phyloP scores from a whole-genome alignment of 805 yeast genomes.

The Ogataea nonfermentans region DNA sequence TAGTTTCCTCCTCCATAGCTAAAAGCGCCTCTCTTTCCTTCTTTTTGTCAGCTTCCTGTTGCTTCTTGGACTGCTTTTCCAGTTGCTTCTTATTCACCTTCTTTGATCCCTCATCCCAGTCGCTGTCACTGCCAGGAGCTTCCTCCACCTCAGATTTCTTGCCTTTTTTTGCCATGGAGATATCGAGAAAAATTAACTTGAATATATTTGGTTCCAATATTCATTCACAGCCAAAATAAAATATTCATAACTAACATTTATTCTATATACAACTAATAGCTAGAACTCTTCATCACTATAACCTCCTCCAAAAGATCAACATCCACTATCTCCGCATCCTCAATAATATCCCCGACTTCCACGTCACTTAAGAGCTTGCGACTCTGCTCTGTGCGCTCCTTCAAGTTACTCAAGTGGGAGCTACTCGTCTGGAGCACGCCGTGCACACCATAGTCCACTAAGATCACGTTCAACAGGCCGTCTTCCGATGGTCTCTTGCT shows the following conservation, averaged over 20 bases:
- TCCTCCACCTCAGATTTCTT: constrained; percentile 52
- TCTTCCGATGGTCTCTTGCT: constrained; percentile 42
- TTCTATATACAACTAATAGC: constrained; percentile 14
- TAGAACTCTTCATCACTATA: constrained; percentile 33
- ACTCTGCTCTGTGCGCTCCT: constrained; percentile 20
- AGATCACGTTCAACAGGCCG: constrained; percentile 30
- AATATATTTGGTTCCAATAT: neutral
- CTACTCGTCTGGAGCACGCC: constrained; percentile 29
- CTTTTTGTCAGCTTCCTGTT: constrained; percentile 74
- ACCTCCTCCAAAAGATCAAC: constrained; percentile 45
- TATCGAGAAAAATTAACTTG: constrained; percentile 7
- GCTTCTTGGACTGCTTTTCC: constrained; percentile 64
- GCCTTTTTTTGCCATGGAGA: constrained; percentile 31
- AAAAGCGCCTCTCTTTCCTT: constrained; percentile 75
- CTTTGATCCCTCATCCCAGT: constrained; percentile 74
- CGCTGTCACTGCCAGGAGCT: constrained; percentile 33
- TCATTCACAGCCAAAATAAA: neutral
- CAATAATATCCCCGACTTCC: constrained; percentile 43
- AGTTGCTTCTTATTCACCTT: constrained; percentile 67
- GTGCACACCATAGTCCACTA: constrained; percentile 34
- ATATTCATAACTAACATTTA: neutral
- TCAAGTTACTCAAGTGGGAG: constrained; percentile 25
- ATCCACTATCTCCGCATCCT: constrained; percentile 38
- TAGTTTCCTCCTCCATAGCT: constrained; percentile 57
- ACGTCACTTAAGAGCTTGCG: constrained; percentile 29